Conservation (phyloP, 768 basidiomycete genomes). For the Terana coerulea region DNA sequence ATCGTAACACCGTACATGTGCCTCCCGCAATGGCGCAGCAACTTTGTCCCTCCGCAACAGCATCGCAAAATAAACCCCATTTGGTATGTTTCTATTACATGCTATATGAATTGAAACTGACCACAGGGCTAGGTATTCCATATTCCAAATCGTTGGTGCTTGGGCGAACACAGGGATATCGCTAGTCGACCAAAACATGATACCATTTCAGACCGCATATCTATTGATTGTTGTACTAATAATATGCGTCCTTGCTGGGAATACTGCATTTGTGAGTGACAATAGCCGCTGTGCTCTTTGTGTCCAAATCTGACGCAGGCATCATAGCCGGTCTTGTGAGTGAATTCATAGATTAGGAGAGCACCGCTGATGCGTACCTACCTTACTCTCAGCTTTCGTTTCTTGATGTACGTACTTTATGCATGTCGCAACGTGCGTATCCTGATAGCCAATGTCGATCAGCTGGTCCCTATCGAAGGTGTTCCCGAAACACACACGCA, state of each 20-base stretch:
- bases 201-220: constrained; percentile 89
- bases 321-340: constrained; percentile 80
- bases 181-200: constrained; percentile 84
- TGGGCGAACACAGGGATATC: constrained; percentile 90
- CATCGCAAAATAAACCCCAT: constrained; percentile 50
- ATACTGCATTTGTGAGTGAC: constrained; percentile 91
- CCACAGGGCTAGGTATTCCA: constrained; percentile 65
- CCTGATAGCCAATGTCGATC: constrained; percentile 9
- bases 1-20: constrained; percentile 82
- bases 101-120: not conserved
- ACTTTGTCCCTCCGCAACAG: constrained; percentile 59
- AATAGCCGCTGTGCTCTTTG: not conserved
- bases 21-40: constrained; percentile 48
- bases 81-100: constrained; percentile 49
- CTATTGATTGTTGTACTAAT: constrained; percentile 71
- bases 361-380: no score
- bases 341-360: constrained; percentile 8
- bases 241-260: constrained; percentile 83
- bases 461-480: constrained; percentile 75
- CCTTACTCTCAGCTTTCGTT: constrained; percentile 57
- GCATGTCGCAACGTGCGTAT: not conserved
- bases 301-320: not conserved
- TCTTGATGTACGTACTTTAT: constrained; percentile 58
- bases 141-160: constrained; percentile 81
- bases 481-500: constrained; percentile 53